These are phyloP conservation scores for Starmerella sirachaensis DNA, from an alignment of 805 yeast genomes.

Conservation along the genomic window DNA sequence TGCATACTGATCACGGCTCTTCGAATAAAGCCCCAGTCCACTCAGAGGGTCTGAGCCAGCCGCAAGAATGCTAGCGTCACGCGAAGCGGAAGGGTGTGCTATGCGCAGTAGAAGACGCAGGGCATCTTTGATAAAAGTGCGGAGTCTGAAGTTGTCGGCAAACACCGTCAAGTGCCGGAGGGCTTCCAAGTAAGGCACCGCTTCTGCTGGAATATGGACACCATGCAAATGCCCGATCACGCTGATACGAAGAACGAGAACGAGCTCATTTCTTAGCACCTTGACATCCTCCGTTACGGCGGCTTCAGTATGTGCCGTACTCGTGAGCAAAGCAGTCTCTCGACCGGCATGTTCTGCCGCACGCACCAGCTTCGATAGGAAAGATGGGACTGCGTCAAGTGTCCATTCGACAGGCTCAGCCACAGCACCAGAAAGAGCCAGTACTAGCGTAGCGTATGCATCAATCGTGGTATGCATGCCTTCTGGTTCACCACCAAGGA, in stretches of 20 bases:
- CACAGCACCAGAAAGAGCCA: slow-evolving; percentile 9
- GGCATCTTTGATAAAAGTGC: slow-evolving; percentile 15
- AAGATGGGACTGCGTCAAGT: slow-evolving; percentile 8
- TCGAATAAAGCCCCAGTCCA: slow-evolving; percentile 21
- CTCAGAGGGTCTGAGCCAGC: slow-evolving; percentile 11
- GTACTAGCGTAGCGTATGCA: slow-evolving; percentile 7
- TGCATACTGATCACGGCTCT: slow-evolving; percentile 22
- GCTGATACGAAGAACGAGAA: slow-evolving; percentile 12
- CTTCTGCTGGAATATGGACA: slow-evolving; percentile 6
- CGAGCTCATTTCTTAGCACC: slow-evolving; percentile 8
- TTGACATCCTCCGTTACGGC: no score
- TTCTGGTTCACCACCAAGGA: slow-evolving; percentile 5
- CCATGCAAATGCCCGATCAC: slow-evolving; percentile 11
- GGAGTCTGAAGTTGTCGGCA: slow-evolving; percentile 9
- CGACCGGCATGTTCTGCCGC: background rate
- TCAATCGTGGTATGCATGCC: slow-evolving; percentile 10
- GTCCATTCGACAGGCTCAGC: slow-evolving; percentile 10
- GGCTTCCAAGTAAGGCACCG: slow-evolving; percentile 7
- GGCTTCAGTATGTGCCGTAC: no score
- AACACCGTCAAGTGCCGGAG: slow-evolving; percentile 13
- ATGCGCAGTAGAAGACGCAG: slow-evolving; percentile 12
- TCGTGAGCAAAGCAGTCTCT: no score
- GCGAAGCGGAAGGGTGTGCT: slow-evolving; percentile 2
- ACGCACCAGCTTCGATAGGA: slow-evolving; percentile 3
- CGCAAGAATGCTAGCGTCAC: background rate